These are phyloP conservation scores for Hypholoma sublateritium DNA, from an alignment of 768 basidiomycete genomes.

Conservation along the genomic window DNA sequence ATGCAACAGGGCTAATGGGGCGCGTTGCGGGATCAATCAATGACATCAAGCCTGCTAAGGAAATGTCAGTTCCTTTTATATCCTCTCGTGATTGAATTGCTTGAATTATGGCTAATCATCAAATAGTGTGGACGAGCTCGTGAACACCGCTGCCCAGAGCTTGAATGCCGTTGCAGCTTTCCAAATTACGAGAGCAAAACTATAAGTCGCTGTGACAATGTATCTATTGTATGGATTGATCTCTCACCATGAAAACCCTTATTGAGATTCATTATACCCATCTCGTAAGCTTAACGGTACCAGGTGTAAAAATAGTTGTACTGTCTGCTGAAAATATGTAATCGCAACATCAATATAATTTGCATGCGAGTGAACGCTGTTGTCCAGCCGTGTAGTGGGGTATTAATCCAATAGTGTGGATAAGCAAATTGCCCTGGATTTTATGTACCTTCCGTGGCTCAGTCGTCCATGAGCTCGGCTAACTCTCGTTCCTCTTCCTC, in stretches of 20 bases:
- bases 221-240: neutral
- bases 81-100: neutral
- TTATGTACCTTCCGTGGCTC: neutral
- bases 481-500: conserved; percentile 91
- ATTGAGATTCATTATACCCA: too few relatives aligned
- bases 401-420: too few relatives aligned
- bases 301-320: too few relatives aligned
- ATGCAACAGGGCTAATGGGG: conserved; percentile 74
- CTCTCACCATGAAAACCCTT: too few relatives aligned
- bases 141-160: conserved; percentile 63
- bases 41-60: conserved; percentile 82
- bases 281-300: too few relatives aligned
- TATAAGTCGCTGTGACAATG: conserved; percentile 40
- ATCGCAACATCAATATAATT: neutral
- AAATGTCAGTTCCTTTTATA: conserved; percentile 54
- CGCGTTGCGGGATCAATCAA: conserved; percentile 73
- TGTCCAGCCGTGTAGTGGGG: neutral
- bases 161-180: conserved; percentile 44
- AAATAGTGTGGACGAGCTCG: conserved; percentile 79
- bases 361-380: neutral
- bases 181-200: conserved; percentile 47
- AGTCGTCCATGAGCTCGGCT: conserved; percentile 63
- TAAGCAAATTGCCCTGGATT: too few relatives aligned
- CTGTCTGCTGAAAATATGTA: neutral
- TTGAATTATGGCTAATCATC: too few relatives aligned